Percentiles rank a stretch among this genome's conserved stretches.
These are phyloP conservation scores for Elongisporangium anandrum DNA, from an alignment of 352 stramenopile genomes.

Conservation along the genomic window DNA sequence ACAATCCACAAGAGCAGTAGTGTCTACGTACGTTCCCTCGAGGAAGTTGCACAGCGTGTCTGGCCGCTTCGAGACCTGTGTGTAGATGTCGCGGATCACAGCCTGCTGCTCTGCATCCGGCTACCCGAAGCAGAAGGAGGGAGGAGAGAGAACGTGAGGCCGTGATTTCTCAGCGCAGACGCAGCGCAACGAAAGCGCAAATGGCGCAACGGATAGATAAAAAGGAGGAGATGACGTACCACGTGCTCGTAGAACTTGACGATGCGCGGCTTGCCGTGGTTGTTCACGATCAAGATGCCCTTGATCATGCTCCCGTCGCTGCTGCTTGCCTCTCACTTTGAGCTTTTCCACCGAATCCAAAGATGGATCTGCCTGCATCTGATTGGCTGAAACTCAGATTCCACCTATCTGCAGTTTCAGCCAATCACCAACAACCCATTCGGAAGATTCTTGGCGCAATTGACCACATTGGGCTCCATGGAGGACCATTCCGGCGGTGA, in stretches of 20 bases:
- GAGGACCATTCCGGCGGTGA: not conserved
- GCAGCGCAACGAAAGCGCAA: not conserved
- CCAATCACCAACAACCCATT: not conserved
- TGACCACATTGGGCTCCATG: not conserved
- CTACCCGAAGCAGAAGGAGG: constrained; percentile 19
- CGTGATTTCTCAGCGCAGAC: constrained; percentile 1
- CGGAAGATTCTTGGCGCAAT: not conserved
- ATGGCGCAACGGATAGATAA: not conserved
- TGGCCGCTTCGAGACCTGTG: constrained; percentile 96
- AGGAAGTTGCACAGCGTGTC: constrained; percentile 99
- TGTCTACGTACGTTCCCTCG: constrained; percentile 87
- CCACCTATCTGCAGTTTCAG: not conserved
- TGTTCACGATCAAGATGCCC: constrained; percentile 99
- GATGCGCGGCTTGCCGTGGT: constrained; percentile 97
- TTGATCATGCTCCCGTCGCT: constrained; percentile 92
- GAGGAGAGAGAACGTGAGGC: not conserved
- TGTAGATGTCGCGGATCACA: constrained; percentile 98
- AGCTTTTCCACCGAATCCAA: constrained; percentile 12
- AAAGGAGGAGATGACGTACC: constrained; percentile 42
- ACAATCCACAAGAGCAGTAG: not conserved
- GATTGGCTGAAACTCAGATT: not conserved
- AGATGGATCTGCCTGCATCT: not conserved
- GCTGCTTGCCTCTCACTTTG: not conserved
- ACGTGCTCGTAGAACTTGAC: constrained; percentile 99
- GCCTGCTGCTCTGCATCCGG: constrained; percentile 96